Evolutionary conservation across 2,329 filamentous ascomycete genomes (phyloP), one percentile per base, ranked within the genome.

Genomic region (Xylaria sp.): DNA sequence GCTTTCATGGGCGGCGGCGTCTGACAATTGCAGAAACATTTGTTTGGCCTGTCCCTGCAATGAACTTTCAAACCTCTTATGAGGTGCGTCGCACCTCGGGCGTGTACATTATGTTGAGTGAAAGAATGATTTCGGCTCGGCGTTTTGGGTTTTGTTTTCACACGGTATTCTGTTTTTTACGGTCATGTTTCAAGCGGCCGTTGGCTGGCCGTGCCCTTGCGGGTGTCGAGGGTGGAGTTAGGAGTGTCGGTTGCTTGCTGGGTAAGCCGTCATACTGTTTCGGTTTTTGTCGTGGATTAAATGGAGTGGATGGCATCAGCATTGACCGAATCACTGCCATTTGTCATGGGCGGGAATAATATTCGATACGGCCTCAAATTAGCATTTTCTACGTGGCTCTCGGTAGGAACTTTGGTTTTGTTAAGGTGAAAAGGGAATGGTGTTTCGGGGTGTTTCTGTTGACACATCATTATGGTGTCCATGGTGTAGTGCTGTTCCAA

Each of bases 1-100:
- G 87, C 87, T 2, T 89, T 89, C 63, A 89, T 89, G 87, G 87
- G 87, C 23, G 87, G 87, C 23, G 87, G 87, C 68, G 87, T 89
- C 70, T 89, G 23, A 67, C 73, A 7, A 20, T 54, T 10, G 31
- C 12, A 49, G 18, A 23, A 23, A n/a, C 46, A 13, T 55, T 15
- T 62, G 12, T n/a, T 62, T 56, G 51, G 31, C 49, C 62, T 55
- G 59, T 52, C 39, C 13, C 15, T 43, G 49, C 43, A 62, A 48
- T 13, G 20, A 25, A 23, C 57, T 25, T 20, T 64, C 36, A 46
- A 18, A 1, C 18, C 7, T 15, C 59, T 49, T 15, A 33, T 49
- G 41, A 43, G 51, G 28, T 18, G 9, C 48, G 18, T 54, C 43
- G 28, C 36, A 39, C 58, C 18, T 56, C 49, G 20, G 56, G 56